Evolutionary conservation across 768 basidiomycete genomes (phyloP).

Genomic region (Kwoniella sp.): DNA sequence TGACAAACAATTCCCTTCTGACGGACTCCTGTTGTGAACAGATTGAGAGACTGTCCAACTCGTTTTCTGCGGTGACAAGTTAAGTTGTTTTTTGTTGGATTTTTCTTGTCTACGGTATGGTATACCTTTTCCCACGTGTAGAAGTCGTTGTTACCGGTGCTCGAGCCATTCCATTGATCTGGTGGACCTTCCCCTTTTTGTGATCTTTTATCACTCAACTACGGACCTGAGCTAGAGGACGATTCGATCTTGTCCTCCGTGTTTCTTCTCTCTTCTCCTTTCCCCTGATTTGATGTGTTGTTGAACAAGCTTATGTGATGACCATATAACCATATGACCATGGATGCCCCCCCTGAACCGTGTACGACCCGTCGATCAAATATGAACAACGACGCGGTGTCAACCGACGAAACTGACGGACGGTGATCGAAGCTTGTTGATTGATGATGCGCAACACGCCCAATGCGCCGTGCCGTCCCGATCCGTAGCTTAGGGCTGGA

Average conservation of each 20-base stretch:
- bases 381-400: background rate
- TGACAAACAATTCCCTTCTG: too few species aligned
- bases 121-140: background rate
- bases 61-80: too few species aligned
- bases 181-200: too few species aligned
- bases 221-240: background rate
- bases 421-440: background rate
- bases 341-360: too few species aligned
- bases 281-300: background rate
- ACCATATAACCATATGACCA: too few species aligned
- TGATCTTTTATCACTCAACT: background rate
- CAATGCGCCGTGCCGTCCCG: constrained; percentile 2
- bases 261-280: too few species aligned
- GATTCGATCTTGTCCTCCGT: background rate
- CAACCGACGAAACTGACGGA: background rate
- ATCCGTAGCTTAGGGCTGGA: background rate
- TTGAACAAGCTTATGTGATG: too few species aligned
- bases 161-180: background rate
- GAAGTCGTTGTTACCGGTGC: background rate
- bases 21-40: too few species aligned
- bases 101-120: background rate
- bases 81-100: too few species aligned
- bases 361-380: background rate
- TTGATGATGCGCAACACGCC: background rate
- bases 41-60: too few species aligned